Conservation (phyloP, 805 yeast species). For the Cyberlindnera japonica region DNA sequence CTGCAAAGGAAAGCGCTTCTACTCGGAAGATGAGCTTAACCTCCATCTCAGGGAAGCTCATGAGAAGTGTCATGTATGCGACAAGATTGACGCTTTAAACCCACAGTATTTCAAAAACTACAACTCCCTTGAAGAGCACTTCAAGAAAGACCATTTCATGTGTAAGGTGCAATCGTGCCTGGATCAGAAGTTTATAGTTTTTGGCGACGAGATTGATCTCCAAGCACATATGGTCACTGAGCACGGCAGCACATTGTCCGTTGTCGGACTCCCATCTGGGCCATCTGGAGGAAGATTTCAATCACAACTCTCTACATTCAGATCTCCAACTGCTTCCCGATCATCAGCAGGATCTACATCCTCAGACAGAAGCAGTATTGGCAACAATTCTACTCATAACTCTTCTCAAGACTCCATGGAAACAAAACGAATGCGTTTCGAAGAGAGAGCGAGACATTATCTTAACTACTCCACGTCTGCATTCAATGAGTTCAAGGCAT, state of each 20-base stretch:
- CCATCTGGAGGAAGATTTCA: conserved; percentile 33
- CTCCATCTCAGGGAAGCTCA: conserved; percentile 80
- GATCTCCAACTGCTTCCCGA: conserved; percentile 12
- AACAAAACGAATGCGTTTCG: conserved; percentile 58
- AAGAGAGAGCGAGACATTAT: conserved; percentile 83
- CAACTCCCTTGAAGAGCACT: conserved; percentile 71
- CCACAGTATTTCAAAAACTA: conserved; percentile 81
- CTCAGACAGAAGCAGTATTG: too few relatives aligned
- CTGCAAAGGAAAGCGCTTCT: conserved; percentile 71
- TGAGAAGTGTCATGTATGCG: conserved; percentile 89
- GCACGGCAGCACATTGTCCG: conserved; percentile 60
- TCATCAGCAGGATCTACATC: too few relatives aligned
- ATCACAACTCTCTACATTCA: conserved; percentile 63
- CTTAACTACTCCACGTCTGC: conserved; percentile 48
- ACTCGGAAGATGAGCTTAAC: conserved; percentile 83
- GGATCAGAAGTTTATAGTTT: conserved; percentile 89
- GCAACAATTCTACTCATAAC: too few relatives aligned
- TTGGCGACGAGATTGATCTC: conserved; percentile 78
- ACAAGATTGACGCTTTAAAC: conserved; percentile 51
- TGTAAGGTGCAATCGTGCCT: conserved; percentile 77
- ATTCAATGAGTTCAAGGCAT: conserved; percentile 44
- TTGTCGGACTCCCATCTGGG: conserved; percentile 10
- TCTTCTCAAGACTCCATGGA: conserved; percentile 33
- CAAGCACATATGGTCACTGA: conserved; percentile 84
- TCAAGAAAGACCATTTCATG: conserved; percentile 64